Evolutionary conservation across 2,329 filamentous ascomycete species (phyloP).

Genomic region (Pezicula rhizophila): DNA sequence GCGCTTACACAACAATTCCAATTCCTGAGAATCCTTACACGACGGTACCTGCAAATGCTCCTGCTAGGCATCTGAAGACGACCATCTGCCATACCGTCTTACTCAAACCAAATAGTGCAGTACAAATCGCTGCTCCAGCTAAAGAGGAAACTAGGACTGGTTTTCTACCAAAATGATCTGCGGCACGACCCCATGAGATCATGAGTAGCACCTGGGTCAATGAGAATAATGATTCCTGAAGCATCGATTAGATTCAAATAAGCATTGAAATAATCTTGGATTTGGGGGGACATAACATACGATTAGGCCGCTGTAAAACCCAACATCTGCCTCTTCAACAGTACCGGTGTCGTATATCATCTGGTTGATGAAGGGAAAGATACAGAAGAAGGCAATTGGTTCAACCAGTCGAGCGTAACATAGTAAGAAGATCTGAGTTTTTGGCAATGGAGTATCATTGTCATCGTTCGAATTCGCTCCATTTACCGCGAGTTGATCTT

Average conservation of each 20-base stretch:
- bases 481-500: not conserved
- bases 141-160: constrained; percentile 65
- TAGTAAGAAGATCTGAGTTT: constrained; percentile 61
- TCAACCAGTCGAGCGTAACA: constrained; percentile 70
- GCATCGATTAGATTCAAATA: not conserved
- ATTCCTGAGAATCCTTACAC: constrained; percentile 36
- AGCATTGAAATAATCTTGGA: not conserved
- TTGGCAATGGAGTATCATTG: constrained; percentile 47
- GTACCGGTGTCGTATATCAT: constrained; percentile 66
- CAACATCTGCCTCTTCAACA: constrained; percentile 59
- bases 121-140: constrained; percentile 54
- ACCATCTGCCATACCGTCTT: constrained; percentile 68
- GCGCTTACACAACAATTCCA: not conserved
- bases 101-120: constrained; percentile 63
- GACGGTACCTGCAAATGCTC: constrained; percentile 67
- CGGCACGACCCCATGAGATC: constrained; percentile 64
- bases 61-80: constrained; percentile 62
- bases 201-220: constrained; percentile 72
- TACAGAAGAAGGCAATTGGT: constrained; percentile 76
- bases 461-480: constrained; percentile 10
- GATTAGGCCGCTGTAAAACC: constrained; percentile 75
- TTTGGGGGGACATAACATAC: constrained; percentile 7
- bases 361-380: constrained; percentile 73
- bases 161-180: constrained; percentile 66
- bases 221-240: constrained; percentile 60